Base-by-base conservation (phyloP, 1,284 basidiomycete species). In the Stereum hirsutum region DNA sequence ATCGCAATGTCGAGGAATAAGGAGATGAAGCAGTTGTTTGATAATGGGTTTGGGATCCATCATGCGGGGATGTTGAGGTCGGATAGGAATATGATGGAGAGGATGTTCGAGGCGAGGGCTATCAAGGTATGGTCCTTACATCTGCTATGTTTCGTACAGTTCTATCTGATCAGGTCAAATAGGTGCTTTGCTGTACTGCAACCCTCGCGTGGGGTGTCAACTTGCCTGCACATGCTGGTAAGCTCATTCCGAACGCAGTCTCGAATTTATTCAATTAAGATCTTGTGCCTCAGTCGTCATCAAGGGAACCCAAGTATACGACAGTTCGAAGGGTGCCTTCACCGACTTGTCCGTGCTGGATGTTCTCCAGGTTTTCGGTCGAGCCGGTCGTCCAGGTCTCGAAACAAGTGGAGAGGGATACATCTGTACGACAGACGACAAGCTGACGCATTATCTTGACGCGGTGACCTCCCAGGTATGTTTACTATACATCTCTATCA, bases 201-300 rank as follows among this genome's bases (percentile, higher is more conserved):
- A 99, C 96, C 0, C 72, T 99, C 26, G 96, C 96, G 1, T 99
- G 96, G 96, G 96, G 96, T 70, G 96, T 99, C 55, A 99, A 99
- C 62, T 68, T 99, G 55, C 96, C 96, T 31, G 96, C 96, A 4
- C 97, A 99, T 64, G 96, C 96, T 45, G 91, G 86, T 86, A 50
- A 48, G 66, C 56, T 26, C 24, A 25, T 25, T n/a, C n/a, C 12
- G 5, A 17, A 19, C 33, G 28, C 28, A 8, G 30, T n/a, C 17
- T 34, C 19, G 23, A 12, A 15, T 21, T 23, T 23, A 11, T 11
- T 24, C 37, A 12, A 30, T 30, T 17, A 32, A n/a, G n/a, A n/a
- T n/a, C n/a, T n/a, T n/a, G n/a, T 27, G 43, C 17, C 25, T 15
- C 44, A 89, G 91, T 94, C 45, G 70, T 99, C 51, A 99, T 99